Conservation (phyloP, 179 eudicot genomes). For the Carnegiea gigantea region DNA sequence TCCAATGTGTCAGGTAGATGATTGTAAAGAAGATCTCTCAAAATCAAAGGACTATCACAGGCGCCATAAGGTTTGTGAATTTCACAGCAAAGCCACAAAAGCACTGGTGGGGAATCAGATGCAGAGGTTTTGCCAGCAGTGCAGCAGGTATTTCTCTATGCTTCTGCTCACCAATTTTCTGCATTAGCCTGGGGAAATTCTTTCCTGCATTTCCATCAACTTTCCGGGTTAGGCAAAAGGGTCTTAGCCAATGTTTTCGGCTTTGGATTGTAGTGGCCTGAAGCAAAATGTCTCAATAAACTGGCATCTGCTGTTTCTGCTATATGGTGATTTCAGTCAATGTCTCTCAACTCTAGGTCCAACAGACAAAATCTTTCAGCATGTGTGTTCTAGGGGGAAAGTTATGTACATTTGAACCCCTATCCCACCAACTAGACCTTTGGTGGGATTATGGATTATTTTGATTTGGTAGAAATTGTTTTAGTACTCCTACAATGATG, state of each 20-base stretch:
- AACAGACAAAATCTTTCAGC: not conserved
- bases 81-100: conserved; percentile 66
- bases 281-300: not conserved
- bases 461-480: not conserved
- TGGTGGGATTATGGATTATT: not conserved
- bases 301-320: not conserved
- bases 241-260: not conserved
- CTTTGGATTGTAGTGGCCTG: not conserved
- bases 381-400: not conserved
- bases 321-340: not conserved
- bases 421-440: not conserved
- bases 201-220: not conserved
- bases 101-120: conserved; percentile 58
- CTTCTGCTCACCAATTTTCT: conserved; percentile 23
- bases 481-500: not conserved
- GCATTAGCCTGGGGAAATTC: not conserved
- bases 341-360: not conserved
- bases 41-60: conserved; percentile 71
- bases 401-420: not conserved
- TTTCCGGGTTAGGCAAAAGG: not conserved
- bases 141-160: conserved; percentile 58
- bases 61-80: conserved; percentile 82
- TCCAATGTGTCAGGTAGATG: conserved; percentile 73
- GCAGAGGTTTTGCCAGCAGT: conserved; percentile 89
- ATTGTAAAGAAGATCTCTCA: conserved; percentile 67